These are phyloP conservation scores for Delitschia confertaspora DNA, from an alignment of 495 filamentous ascomycete species.

Conservation along the genomic window DNA sequence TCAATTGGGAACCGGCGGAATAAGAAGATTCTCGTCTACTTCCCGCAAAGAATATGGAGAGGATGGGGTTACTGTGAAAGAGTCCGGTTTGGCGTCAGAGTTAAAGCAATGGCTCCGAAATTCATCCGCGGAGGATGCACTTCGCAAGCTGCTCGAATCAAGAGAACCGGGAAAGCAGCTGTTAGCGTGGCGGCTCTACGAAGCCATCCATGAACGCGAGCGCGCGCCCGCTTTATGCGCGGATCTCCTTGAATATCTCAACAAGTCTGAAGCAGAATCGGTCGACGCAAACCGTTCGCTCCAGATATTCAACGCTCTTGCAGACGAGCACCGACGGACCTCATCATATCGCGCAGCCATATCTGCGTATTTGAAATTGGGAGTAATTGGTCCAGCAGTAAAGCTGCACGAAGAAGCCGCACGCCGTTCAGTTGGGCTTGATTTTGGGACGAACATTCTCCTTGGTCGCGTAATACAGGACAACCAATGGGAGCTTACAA, in stretches of 20 bases:
- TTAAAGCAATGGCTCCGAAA: constrained; percentile 6
- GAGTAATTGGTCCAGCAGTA: constrained; percentile 22
- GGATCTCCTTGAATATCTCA: constrained; percentile 32
- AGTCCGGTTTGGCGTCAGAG: constrained; percentile 4
- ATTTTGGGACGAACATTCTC: constrained; percentile 20
- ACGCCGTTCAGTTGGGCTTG: background rate
- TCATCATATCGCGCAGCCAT: constrained; percentile 25
- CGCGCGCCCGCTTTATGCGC: constrained; percentile 4
- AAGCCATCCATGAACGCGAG: constrained; percentile 19
- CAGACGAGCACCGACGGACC: constrained; percentile 9
- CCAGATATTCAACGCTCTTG: constrained; percentile 17
- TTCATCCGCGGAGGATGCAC: constrained; percentile 9
- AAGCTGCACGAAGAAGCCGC: constrained; percentile 21
- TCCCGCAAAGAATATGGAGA: background rate
- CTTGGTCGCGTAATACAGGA: constrained; percentile 19
- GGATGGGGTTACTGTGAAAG: background rate
- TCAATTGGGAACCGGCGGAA: background rate
- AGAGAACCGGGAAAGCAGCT: constrained; percentile 5
- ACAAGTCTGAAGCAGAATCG: background rate
- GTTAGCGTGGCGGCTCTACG: constrained; percentile 18
- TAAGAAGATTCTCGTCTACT: constrained; percentile 13
- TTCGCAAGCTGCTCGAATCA: constrained; percentile 5
- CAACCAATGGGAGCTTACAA: constrained; percentile 23
- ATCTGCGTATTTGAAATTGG: constrained; percentile 16
- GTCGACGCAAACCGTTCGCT: constrained; percentile 13